Base-by-base conservation (phyloP, 148 eudicot species). In the Spergularia bocconei region DNA sequence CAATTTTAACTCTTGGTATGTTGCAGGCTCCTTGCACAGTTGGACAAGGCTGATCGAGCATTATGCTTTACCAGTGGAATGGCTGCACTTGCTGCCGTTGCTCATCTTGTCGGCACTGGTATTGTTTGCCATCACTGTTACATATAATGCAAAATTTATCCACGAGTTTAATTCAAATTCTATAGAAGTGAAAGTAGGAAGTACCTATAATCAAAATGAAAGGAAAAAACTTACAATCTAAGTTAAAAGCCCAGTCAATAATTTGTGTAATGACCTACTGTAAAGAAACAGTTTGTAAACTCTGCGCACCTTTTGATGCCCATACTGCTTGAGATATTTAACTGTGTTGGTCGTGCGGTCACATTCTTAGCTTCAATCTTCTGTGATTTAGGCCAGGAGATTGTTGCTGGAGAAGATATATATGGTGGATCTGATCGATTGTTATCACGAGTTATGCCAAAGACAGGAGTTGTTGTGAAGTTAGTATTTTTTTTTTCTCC, bases 381-480 rank as follows among this genome's bases (percentile, higher is more conserved):
- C 75, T 74, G 61, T 70, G 39, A 72, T 55, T 6, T 59, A 96
- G 99, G 98, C 71, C 83, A 96, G 81, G 99, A 96, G 86, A 89
- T 96, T 79, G 92, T 96, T 77, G 98, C 99, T 74, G 97, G 99
- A 74, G 93, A 89, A 79, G 99, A 96, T 79, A 84, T 96, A 17
- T 96, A 96, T 84, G 99, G 99, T 72, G 99, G 99, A 69, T 92
- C 99, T 85, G 99, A 96, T 85, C 91, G 99, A 23, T 79, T 96
- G 71, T 66, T 96, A 72, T 92, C 98, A 51, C 87, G 79, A 86
- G 91, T 96, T 63, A 44, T 87, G 76, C 97, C 98, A 44, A 92
- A 84, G 79, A 83, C 88, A 0, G 99, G 99, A 79, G 69, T 93
- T 72, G 80, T 91, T 73, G 91, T 96, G 65, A 96, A 91, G 99